These are phyloP conservation scores for Iberis pinnata DNA, from an alignment of 345 rosid genomes.

Conservation along the genomic window DNA sequence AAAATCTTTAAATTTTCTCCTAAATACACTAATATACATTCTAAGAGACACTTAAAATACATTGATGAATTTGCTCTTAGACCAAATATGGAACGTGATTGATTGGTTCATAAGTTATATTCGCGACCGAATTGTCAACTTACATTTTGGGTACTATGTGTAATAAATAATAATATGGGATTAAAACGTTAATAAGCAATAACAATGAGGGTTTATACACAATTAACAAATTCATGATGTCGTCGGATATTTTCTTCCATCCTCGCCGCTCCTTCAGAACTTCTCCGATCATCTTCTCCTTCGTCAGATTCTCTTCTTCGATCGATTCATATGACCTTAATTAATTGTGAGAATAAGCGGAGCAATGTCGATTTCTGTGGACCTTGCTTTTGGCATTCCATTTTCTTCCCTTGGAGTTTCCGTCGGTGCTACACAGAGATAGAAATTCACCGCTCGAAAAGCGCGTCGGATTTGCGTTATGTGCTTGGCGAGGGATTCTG, in stretches of 20 bases:
- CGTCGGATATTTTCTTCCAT: slow-evolving; percentile 18
- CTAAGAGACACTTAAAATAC: too few relatives aligned
- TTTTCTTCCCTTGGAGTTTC: slow-evolving; percentile 24
- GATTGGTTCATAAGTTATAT: too few relatives aligned
- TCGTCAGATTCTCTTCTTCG: slow-evolving; percentile 2
- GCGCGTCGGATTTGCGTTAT: slow-evolving; percentile 28
- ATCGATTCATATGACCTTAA: background rate
- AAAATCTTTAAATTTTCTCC: too few relatives aligned
- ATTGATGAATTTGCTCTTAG: too few relatives aligned
- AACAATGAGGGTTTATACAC: background rate
- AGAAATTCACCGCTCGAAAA: slow-evolving; percentile 14
- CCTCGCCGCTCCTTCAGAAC: background rate
- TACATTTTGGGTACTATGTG: too few relatives aligned
- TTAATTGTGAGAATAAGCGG: background rate
- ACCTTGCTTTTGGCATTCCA: too few relatives aligned
- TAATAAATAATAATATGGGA: background rate
- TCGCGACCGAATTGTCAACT: too few relatives aligned
- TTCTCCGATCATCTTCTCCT: slow-evolving; percentile 17
- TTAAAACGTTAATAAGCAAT: background rate
- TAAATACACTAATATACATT: too few relatives aligned
- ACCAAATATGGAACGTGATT: too few relatives aligned
- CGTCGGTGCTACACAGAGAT: background rate
- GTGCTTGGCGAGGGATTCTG: slow-evolving; percentile 27
- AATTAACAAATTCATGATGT: background rate
- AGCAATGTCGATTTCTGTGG: slow-evolving; percentile 29